phyloP scores from a whole-genome alignment of 208 protist genomes.

The Acanthamoeba rhysodes region DNA sequence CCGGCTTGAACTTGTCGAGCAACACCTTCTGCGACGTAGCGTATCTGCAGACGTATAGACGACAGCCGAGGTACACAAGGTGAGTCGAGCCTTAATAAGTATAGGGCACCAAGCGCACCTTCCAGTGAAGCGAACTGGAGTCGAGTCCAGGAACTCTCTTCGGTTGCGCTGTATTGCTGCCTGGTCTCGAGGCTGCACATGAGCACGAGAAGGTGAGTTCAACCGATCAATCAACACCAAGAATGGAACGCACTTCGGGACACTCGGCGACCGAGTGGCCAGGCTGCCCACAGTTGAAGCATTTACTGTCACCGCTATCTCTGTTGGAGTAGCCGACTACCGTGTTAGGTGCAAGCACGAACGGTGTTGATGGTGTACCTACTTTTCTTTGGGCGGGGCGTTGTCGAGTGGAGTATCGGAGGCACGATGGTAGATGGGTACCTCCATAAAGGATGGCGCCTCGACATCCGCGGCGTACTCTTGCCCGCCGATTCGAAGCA shows the following conservation, averaged over 20 bases:
- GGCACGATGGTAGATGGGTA: neutral
- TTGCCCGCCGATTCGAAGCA: neutral
- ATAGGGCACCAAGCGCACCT: neutral
- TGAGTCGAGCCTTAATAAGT: neutral
- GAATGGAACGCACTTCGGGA: neutral
- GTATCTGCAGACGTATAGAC: neutral
- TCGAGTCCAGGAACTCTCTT: neutral
- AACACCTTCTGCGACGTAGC: neutral
- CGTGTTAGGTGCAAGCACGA: neutral
- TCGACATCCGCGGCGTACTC: neutral
- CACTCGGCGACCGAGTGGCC: slow-evolving; percentile 25
- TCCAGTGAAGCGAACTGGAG: neutral
- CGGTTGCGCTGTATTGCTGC: neutral
- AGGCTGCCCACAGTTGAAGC: slow-evolving; percentile 32
- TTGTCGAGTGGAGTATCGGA: neutral
- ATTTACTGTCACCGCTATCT: neutral
- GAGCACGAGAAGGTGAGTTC: neutral
- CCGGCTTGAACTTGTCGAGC: neutral
- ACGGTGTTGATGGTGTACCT: neutral
- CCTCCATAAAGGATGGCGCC: neutral
- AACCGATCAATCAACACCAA: neutral
- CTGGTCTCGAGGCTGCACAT: neutral
- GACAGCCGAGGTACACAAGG: neutral
- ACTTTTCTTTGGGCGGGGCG: neutral
- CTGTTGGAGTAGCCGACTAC: neutral